Percentiles rank a stretch among this genome's conserved stretches.
phyloP scores from a whole-genome alignment of 805 yeast species.

The Yarrowia sp. region DNA sequence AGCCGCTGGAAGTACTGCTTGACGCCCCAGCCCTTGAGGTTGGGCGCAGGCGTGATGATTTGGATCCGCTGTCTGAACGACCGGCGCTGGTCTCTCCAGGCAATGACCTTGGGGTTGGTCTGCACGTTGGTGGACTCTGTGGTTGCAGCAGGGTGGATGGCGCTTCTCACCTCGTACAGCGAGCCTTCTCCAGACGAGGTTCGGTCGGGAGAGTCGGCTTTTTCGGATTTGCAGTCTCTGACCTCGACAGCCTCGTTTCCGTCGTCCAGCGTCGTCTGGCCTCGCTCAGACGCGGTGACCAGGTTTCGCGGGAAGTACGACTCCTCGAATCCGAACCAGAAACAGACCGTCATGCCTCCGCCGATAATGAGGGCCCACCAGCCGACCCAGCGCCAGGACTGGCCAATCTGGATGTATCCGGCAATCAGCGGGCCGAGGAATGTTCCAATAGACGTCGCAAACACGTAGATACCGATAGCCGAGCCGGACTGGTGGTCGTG shows the following conservation, averaged over 20 bases:
- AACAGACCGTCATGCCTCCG: slow-evolving; percentile 61
- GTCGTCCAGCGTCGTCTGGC: slow-evolving; percentile 21
- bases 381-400: slow-evolving; percentile 80
- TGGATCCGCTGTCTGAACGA: slow-evolving; percentile 55
- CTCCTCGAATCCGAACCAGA: slow-evolving; percentile 71
- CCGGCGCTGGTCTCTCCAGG: slow-evolving; percentile 47
- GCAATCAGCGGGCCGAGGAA: slow-evolving; percentile 81
- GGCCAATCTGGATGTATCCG: slow-evolving; percentile 66
- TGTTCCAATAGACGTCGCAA: slow-evolving; percentile 80
- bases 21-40: slow-evolving; percentile 67
- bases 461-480: slow-evolving; percentile 71
- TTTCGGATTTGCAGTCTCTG: background rate
- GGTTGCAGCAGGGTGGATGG: slow-evolving; percentile 1
- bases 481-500: slow-evolving; percentile 81
- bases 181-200: slow-evolving; percentile 1
- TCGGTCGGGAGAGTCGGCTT: background rate
- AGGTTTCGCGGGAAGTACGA: slow-evolving; percentile 57
- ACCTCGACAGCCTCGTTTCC: background rate
- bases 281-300: slow-evolving; percentile 31
- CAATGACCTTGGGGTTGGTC: slow-evolving; percentile 46
- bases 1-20: slow-evolving; percentile 67
- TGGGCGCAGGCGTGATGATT: slow-evolving; percentile 55
- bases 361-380: slow-evolving; percentile 69
- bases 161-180: slow-evolving; percentile 1
- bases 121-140: slow-evolving; percentile 26